Conservation (phyloP, 2,329 filamentous ascomycete genomes). For the Colletotrichum simmondsii region DNA sequence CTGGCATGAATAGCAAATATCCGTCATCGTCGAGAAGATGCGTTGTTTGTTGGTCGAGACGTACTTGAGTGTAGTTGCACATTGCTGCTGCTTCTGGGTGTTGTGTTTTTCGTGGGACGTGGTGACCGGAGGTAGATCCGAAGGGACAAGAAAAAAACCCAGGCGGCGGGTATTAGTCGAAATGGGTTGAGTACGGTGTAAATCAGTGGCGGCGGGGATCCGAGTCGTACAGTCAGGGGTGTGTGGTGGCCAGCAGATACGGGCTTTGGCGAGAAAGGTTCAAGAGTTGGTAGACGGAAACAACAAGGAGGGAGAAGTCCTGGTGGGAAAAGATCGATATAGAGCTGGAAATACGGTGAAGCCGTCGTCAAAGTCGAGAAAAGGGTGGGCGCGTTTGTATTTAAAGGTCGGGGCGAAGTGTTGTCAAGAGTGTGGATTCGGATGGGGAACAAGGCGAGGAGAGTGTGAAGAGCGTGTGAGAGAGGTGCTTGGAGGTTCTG, state of each 20-base stretch:
- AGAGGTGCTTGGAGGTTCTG: conserved; percentile 7
- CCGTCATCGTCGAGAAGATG: not conserved
- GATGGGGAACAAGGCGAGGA: not conserved
- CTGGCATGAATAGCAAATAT: not conserved
- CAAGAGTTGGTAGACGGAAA: not conserved
- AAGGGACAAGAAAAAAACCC: not conserved
- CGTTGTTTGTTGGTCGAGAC: not conserved
- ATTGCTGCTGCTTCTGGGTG: conserved; percentile 41
- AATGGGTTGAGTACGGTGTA: not conserved
- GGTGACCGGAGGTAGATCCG: not conserved
- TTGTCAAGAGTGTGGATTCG: not conserved
- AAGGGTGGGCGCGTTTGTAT: conserved; percentile 8
- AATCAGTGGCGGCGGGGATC: not conserved
- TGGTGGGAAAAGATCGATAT: not conserved
- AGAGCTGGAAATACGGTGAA: not conserved
- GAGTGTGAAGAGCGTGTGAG: not conserved
- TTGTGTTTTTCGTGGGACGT: not conserved
- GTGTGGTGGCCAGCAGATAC: not conserved
- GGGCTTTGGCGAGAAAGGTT: not conserved
- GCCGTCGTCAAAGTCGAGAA: conserved; percentile 2
- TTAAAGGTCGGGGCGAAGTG: conserved; percentile 9
- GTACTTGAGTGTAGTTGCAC: conserved; percentile 64
- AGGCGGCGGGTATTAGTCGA: not conserved
- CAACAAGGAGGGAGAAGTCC: not conserved
- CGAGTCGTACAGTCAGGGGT: not conserved